Conservation (phyloP, 768 basidiomycete species). For the Albatrellus ellisii region DNA sequence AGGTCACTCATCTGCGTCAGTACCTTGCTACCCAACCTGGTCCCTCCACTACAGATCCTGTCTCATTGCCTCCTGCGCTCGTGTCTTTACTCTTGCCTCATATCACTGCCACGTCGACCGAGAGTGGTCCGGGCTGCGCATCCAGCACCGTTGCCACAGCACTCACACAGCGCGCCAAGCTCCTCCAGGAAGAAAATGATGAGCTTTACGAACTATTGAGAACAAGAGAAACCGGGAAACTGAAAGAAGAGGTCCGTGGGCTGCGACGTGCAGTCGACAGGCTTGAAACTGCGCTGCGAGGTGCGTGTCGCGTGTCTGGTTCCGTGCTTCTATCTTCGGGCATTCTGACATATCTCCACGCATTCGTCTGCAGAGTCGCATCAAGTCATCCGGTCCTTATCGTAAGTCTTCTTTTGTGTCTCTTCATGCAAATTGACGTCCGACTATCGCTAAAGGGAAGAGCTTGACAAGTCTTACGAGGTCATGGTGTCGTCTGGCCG, state of each 20-base stretch:
- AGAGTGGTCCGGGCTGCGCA: constrained; percentile 15
- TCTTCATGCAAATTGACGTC: constrained; percentile 2
- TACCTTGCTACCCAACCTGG: constrained; percentile 48
- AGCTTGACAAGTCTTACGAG: constrained; percentile 68
- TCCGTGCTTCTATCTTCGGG: neutral
- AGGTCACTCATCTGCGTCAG: constrained; percentile 54
- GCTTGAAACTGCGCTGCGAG: constrained; percentile 66
- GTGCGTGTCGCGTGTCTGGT: constrained; percentile 25
- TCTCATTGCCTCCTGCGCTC: constrained; percentile 60
- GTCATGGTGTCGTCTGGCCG: constrained; percentile 35
- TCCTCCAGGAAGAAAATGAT: constrained; percentile 80
- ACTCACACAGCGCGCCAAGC: constrained; percentile 55
- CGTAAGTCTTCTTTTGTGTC: constrained; percentile 35
- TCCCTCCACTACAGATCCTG: constrained; percentile 43
- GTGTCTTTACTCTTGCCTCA: constrained; percentile 60
- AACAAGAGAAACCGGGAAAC: constrained; percentile 60
- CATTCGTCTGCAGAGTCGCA: constrained; percentile 50
- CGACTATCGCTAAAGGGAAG: constrained; percentile 33
- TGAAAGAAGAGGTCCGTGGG: constrained; percentile 72
- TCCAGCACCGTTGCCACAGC: constrained; percentile 57
- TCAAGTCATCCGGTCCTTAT: constrained; percentile 50
- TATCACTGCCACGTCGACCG: constrained; percentile 30
- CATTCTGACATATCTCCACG: constrained; percentile 1
- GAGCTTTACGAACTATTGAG: constrained; percentile 70
- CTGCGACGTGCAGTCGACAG: constrained; percentile 53